Evolutionary conservation across 176 grass and related monocot species (phyloP), one percentile per base, ranked within the genome.

Genomic region (Pontederia crassipes): DNA sequence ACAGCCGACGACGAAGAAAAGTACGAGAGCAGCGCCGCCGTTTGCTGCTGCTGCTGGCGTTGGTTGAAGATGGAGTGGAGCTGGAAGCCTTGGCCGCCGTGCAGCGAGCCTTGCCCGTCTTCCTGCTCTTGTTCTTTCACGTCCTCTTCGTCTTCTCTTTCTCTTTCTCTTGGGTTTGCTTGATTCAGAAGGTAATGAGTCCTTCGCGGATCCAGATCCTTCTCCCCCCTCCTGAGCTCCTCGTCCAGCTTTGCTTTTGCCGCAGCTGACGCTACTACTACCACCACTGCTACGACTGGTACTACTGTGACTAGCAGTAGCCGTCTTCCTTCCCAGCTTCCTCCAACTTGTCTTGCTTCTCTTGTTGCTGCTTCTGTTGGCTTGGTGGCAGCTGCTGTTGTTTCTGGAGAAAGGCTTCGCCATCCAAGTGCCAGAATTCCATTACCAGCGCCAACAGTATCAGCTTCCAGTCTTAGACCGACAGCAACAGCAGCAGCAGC

Each of bases 371-470:
- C 50, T 12, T 20, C 51, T 45, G 11, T 11, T 66, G 45, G 46
- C 11, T n/a, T 11, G 11, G 46, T 40, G 32, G 32, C 32, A 40
- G 32, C 32, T 40, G 32, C 32, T 40, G 32, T 40, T 40, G 50
- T 28, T 45, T 14, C 65, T 55, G 53, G 50, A 27, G 54, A 68
- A 68, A 68, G 28, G 52, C 17, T 55, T 68, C 28, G 52, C 65
- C 65, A 68, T 68, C 65, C 65, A 68, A 68, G 28, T n/a, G 15
- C 17, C 65, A 68, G 28, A 68, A 68, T 68, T 55, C 65, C 52
- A 68, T 68, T 28, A 68, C 15, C 52, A 64, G 32, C 32, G 32
- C 32, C 32, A 40, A 40, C 32, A 40, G 32, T 7, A 1, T 40
- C 32, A 40, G 32, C 32, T 40, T 40, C 32, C 32, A 40, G 32